Base-by-base conservation (phyloP, 108 stramenopile species). In the Skeletonema potamos region DNA sequence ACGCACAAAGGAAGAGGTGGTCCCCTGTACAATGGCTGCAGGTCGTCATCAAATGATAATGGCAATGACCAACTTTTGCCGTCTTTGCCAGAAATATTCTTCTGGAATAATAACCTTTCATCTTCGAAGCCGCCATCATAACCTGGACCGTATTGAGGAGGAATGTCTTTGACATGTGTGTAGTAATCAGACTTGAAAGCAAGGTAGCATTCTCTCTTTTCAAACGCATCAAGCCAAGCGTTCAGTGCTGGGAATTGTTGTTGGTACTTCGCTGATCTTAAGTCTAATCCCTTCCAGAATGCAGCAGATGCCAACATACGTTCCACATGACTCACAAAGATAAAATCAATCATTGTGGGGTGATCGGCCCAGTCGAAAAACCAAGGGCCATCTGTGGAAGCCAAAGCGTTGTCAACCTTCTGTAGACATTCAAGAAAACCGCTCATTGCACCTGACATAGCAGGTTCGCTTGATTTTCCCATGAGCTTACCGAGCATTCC, bases 171-270 rank as follows among this genome's bases (percentile, higher is more conserved):
- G 27, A 94, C 87, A 62, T 93, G 87, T 20, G 87, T 89, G 61
- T 84, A 92, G 65, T 79, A 90, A 65, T 92, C 91, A 39, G 77
- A 84, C 78, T 95, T 93, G 68, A 93, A 92, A 1, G 95, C 96
- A 58, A 95, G 67, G 73, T 93, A 97, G 33, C 79, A 65, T 64
- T 90, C 87, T 33, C 91, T 76, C 64, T 84, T 86, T 68, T 96
- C 96, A 65, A 97, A 94, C 24, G 97, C 96, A 72, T 97, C 94
- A 68, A 97, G 76, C 97, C 97, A 97, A 9, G 70, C 69, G 54
- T 84, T 88, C 24, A 97, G 71, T 29, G 82, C 79, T 28, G 85
- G 64, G 60, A 87, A 88, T 62, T 79, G 73, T 77, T 73, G 75
- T 26, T 81, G 82, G 28, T 72, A 65, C 26, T 66, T 76, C 3